Evolutionary conservation across 441 rosid species (phyloP).

Genomic region (Pelargonium australe): DNA sequence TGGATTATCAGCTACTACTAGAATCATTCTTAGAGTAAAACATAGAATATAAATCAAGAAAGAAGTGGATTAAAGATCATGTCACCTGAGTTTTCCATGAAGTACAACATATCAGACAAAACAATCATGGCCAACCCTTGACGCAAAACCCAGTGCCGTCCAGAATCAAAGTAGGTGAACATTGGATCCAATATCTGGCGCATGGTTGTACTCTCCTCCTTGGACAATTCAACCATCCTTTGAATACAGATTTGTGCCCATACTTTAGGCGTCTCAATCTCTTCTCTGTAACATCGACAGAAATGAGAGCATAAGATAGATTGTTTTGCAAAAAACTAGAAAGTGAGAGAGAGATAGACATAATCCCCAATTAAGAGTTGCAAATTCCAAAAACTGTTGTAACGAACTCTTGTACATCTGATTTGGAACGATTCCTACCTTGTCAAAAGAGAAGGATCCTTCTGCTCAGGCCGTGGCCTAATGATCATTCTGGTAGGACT

Average conservation of each 20-base stretch:
- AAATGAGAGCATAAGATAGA: neutral
- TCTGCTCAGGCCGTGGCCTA: constrained; percentile 60
- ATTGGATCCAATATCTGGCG: constrained; percentile 79
- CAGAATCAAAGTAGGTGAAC: constrained; percentile 71
- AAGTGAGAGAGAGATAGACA: neutral
- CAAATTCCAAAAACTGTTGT: neutral
- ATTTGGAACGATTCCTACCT: constrained; percentile 37
- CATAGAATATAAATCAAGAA: neutral
- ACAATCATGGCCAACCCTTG: constrained; percentile 74
- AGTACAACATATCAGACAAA: constrained; percentile 71
- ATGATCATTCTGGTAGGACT: constrained; percentile 47
- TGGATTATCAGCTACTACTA: constrained; percentile 13
- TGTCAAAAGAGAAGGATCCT: constrained; percentile 75
- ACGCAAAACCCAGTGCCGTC: constrained; percentile 66
- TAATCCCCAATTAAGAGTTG: neutral
- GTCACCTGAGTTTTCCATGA: constrained; percentile 70
- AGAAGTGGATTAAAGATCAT: constrained; percentile 11
- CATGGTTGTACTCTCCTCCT: constrained; percentile 87
- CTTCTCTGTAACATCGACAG: constrained; percentile 52
- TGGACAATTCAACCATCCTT: constrained; percentile 82
- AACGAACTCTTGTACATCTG: neutral
- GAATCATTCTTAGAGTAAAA: neutral
- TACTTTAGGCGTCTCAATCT: constrained; percentile 68
- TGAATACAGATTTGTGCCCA: constrained; percentile 97
- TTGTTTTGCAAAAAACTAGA: neutral